Base-by-base conservation (phyloP, 1,284 basidiomycete species). In the Trichosporon asahii region DNA sequence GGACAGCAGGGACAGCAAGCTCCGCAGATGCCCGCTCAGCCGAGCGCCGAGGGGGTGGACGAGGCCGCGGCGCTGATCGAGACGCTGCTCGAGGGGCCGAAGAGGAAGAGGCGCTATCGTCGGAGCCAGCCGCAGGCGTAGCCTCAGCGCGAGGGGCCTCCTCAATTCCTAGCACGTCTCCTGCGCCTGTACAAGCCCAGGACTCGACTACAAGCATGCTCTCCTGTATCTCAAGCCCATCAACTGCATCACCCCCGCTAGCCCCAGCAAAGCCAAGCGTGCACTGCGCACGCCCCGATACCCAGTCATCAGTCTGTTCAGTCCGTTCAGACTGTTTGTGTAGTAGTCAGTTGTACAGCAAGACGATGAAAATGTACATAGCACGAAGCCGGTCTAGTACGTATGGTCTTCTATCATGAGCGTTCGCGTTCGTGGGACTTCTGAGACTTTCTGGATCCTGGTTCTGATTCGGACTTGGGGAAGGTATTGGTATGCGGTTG, bases 331-430 rank as follows among this genome's bases (percentile, higher is more conserved):
- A n/a, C n/a, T n/a, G n/a, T n/a, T n/a, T 40, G 37, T 44, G 15
- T n/a, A 18, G 40, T 44, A 44, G 40, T 53, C 49, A 23, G 49
- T 53, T 53, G 49, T 53, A 53, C 9, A 53, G 49, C 49, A 53
- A 49, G 49, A 53, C 49, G n/a, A 18, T 53, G 9, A 53, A 53
- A 53, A n/a, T 53, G 49, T 53, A 53, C 49, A 53, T 53, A 53
- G 49, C 49, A 53, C 49, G 49, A 21, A 12, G 9, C 18, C 49
- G 49, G 49, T 53, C 49, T 53, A 53, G 49, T 53, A 53, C 49
- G 49, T 53, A 53, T 23, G 49, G 49, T 53, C 49, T 25, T 53
- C 49, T 53, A 53, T 53, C 49, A 18, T 53, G n/a, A 53, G n/a
- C 49, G 49, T 53, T 53, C 49, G n/a, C n/a, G 49, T 53, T 53